Base-by-base conservation (phyloP, 202 grass and related monocot species). In the Saccharum hybrid region DNA sequence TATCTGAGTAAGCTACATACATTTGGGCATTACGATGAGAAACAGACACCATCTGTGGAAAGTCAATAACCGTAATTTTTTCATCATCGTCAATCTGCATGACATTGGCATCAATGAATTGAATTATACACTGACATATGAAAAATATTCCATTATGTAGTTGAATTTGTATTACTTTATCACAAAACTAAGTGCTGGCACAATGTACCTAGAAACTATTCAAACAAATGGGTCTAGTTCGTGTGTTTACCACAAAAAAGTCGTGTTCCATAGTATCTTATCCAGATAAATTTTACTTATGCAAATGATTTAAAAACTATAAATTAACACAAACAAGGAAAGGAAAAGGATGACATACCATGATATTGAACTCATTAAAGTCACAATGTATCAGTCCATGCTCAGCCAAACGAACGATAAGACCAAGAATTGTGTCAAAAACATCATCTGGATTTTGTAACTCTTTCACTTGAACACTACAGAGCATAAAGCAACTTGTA, bases 311-410 rank as follows among this genome's bases (percentile, higher is more conserved):
- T 28, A 72, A 72, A 76, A 45, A 8, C 9, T 65, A 39, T 18
- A 77, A 65, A 57, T 69, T 2, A 18, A 28, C 18, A 70, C 2
- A 59, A 59, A 41, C 49, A 59, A 14, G 3, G 36, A 59, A 76
- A 65, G 6, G 54, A 48, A 82, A 82, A 82, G 75, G 8, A 83
- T 34, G 31, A 30, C 75, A 83, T 94, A 96, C 93, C 96, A 95
- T 98, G 84, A 98, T 92, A 80, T 98, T 98, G 76, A 98, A 98
- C 79, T 98, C 93, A 74, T 98, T 98, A 75, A 98, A 98, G 81
- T 98, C 96, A 86, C 96, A 98, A 83, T 94, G 93, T 78, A 98
- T 98, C 64, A 98, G 91, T 43, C 96, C 96, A 92, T 98, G 96
- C 81, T 98, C 96, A 23, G 89, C 91, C 75, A 96, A 85, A 48